Conservation (phyloP, 345 rosid species). For the Ceriops decandra region DNA sequence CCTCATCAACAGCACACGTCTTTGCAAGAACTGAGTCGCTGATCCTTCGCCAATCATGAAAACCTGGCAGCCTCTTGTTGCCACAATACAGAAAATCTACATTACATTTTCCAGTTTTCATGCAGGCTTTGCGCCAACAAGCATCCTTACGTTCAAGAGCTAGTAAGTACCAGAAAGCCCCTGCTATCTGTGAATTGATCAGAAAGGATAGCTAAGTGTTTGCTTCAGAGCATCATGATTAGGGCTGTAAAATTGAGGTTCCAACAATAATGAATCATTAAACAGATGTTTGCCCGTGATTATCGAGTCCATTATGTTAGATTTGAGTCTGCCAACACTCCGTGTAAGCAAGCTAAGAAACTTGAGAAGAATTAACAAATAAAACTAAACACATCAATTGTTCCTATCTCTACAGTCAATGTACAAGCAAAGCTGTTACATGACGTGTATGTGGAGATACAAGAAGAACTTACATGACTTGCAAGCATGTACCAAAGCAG, state of each 20-base stretch:
- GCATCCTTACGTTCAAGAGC: constrained; percentile 72
- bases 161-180: constrained; percentile 80
- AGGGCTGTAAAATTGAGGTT: neutral
- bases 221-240: neutral
- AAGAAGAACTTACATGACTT: constrained; percentile 64
- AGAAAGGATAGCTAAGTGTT: neutral
- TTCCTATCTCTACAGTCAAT: too few species aligned
- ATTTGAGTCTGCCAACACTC: too few species aligned
- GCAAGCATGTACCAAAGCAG: constrained; percentile 86
- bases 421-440: too few species aligned
- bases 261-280: too few species aligned
- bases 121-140: constrained; percentile 68
- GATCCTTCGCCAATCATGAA: constrained; percentile 48
- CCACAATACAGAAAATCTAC: constrained; percentile 65
- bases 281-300: too few species aligned
- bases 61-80: constrained; percentile 39
- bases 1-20: constrained; percentile 36
- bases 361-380: too few species aligned
- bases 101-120: constrained; percentile 36
- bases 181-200: constrained; percentile 49
- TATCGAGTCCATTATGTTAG: too few species aligned
- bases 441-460: neutral
- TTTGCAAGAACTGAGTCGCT: constrained; percentile 36
- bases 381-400: too few species aligned
- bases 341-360: too few species aligned